phyloP scores from a whole-genome alignment of 768 basidiomycete genomes.

The Thelephora ganbajun region DNA sequence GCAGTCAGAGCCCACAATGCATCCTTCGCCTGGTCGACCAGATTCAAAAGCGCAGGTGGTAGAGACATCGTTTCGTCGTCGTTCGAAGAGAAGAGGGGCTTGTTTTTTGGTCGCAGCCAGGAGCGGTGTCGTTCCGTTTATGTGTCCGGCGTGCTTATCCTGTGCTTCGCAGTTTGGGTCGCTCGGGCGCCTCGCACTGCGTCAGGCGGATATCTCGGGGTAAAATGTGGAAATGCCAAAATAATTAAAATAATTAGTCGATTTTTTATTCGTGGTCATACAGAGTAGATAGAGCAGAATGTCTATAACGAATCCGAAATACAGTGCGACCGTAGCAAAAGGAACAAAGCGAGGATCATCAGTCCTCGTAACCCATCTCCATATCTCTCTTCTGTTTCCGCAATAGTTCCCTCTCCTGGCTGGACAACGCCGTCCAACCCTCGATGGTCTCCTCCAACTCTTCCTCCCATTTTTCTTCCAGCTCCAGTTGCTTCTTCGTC shows the following conservation, averaged over 20 bases:
- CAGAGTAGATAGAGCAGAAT: too few species aligned
- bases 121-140: neutral
- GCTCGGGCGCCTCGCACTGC: too few species aligned
- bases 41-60: neutral
- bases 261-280: too few species aligned
- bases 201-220: too few species aligned
- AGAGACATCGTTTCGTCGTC: neutral
- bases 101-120: neutral
- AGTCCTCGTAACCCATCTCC: constrained; percentile 35
- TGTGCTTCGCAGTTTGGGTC: neutral
- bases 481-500: constrained; percentile 63
- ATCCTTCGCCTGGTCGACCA: constrained; percentile 53
- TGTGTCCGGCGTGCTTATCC: neutral
- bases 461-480: constrained; percentile 72
- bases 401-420: constrained; percentile 26
- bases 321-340: neutral
- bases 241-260: too few species aligned
- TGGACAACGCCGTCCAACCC: constrained; percentile 30
- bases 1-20: constrained; percentile 71
- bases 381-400: constrained; percentile 47
- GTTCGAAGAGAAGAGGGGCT: neutral
- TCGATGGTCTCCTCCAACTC: constrained; percentile 63
- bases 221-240: too few species aligned
- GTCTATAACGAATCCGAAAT: too few species aligned
- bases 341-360: neutral